Base-by-base conservation (phyloP, 2,329 filamentous ascomycete genomes). In the Fusarium odoratissimum region DNA sequence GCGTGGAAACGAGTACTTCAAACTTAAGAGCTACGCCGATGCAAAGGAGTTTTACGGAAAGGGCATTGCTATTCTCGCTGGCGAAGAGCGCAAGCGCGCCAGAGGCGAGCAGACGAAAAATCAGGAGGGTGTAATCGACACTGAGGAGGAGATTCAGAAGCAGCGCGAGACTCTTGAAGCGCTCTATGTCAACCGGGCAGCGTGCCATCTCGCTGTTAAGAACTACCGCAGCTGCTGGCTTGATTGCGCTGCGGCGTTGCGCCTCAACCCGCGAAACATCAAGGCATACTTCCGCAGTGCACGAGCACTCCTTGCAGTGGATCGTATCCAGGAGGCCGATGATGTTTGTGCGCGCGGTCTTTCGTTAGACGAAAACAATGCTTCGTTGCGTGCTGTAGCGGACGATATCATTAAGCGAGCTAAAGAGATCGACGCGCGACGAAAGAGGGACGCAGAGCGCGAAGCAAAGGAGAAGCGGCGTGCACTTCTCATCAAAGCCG, bases 231-330 rank as follows among this genome's bases (percentile, higher is more conserved):
- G 91, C 71, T 95, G 93, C 83, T 97, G 92, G 78, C 87, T 92
- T 52, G 96, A 98, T 85, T 96, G 95, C 82, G 93, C 92, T 5
- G 87, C 90, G 12, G 92, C 93, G 3, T 87, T 99, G 67, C 89
- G 91, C 42, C 85, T 98, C 65, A 97, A 98, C 82, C 88, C 91
- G 6, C 82, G 81, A 56, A 98, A 97, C 81, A 82, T 97, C 78
- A 99, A 99, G 84, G 95, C 96, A 2, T 94, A 91, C 83, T 99
- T 97, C 83, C 92, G 96, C 71, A 95, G 93, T 61, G 90, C 93
- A 5, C 87, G 88, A 67, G 95, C 96, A 8, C 88, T 97, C 63
- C 85, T 97, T 31, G 90, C 91, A 2, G 89, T 98, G 21, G 92
- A 93, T 80, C 94, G 94, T 78, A 85, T 97, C 62, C 82, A 84